Percentiles rank a stretch among this genome's conserved stretches.
These are phyloP conservation scores for Phalaenopsis equestris DNA, from an alignment of 106 monocot genomes.

Conservation along the genomic window DNA sequence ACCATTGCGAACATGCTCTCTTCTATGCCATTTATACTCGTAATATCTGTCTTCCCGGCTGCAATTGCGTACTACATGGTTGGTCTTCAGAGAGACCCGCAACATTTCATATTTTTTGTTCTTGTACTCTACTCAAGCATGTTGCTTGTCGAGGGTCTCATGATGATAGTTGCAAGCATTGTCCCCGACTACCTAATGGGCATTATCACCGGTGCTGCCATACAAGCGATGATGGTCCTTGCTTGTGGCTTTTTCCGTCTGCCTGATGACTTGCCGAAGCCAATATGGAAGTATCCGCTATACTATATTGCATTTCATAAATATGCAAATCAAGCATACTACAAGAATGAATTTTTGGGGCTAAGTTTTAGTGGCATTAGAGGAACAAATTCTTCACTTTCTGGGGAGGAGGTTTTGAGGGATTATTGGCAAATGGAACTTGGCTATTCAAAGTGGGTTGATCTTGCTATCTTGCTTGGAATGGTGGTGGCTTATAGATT, in stretches of 20 bases:
- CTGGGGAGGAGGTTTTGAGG: conserved; percentile 34
- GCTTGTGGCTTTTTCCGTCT: conserved; percentile 64
- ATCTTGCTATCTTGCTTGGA: conserved; percentile 44
- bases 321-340: conserved; percentile 54
- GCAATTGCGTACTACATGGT: conserved; percentile 56
- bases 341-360: conserved; percentile 82
- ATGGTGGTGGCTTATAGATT: conserved; percentile 60
- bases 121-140: conserved; percentile 45
- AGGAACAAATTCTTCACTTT: neutral
- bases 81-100: conserved; percentile 36
- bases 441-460: conserved; percentile 66
- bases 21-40: conserved; percentile 37
- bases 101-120: conserved; percentile 59
- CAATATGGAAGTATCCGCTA: conserved; percentile 58
- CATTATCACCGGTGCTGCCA: conserved; percentile 71
- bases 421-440: conserved; percentile 40
- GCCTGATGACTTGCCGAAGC: conserved; percentile 49
- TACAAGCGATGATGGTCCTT: conserved; percentile 76
- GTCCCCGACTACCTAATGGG: conserved; percentile 78
- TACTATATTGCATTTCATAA: conserved; percentile 73
- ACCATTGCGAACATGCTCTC: conserved; percentile 53
- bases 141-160: conserved; percentile 71
- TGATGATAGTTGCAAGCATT: conserved; percentile 86
- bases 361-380: conserved; percentile 35
- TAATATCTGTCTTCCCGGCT: conserved; percentile 53